Evolutionary conservation across 306 rosid genomes (phyloP).

Genomic region (Astragalus membranaceus): DNA sequence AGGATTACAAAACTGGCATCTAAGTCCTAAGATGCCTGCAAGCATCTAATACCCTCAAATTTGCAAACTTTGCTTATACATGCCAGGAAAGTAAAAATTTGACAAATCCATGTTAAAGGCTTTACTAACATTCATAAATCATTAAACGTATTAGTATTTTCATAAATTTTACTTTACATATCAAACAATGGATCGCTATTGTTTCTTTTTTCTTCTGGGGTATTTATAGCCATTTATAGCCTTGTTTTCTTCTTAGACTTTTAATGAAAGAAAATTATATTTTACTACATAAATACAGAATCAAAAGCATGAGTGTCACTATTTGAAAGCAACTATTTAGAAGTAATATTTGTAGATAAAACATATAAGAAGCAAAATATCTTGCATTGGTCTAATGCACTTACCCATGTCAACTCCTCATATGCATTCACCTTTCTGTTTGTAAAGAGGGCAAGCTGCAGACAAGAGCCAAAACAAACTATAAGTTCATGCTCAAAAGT

Average conservation of each 20-base stretch:
- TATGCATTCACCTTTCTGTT: conserved; percentile 54
- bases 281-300: background rate
- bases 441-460: conserved; percentile 89
- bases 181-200: background rate
- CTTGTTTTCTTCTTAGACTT: background rate
- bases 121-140: background rate
- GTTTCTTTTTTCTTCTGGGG: background rate
- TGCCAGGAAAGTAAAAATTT: background rate
- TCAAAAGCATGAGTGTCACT: background rate
- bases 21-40: conserved; percentile 26
- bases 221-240: background rate
- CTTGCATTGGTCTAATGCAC: conserved; percentile 19
- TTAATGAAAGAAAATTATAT: background rate
- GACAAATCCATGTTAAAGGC: background rate
- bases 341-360: conserved; percentile 3
- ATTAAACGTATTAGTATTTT: background rate
- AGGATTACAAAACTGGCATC: background rate
- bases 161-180: background rate
- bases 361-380: background rate
- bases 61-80: background rate
- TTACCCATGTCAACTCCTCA: conserved; percentile 92
- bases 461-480: conserved; percentile 9
- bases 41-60: background rate
- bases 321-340: background rate
- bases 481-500: background rate